Evolutionary conservation across 1,284 basidiomycete species (phyloP).

Genomic region (Earliella scabrosa): DNA sequence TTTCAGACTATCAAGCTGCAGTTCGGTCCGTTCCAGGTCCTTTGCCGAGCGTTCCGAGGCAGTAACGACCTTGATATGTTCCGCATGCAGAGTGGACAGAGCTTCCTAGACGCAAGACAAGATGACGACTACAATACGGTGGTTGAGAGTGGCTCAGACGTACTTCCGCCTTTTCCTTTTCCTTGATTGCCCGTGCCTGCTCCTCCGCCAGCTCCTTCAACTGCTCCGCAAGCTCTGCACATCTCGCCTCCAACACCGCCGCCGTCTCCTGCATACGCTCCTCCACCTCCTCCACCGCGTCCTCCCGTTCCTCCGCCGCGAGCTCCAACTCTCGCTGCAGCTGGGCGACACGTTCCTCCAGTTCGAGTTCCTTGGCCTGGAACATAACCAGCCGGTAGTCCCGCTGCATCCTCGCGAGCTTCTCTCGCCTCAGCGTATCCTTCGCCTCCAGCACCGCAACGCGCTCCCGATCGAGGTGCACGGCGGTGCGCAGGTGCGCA

Average conservation of each 20-base stretch:
- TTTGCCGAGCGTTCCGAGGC: constrained; percentile 48
- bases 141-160: constrained; percentile 15
- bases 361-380: constrained; percentile 60
- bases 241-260: constrained; percentile 40
- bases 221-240: constrained; percentile 36
- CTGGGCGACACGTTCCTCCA: constrained; percentile 45
- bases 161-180: constrained; percentile 33
- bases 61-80: constrained; percentile 50
- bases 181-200: constrained; percentile 49
- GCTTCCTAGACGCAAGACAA: constrained; percentile 33
- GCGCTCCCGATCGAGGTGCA: constrained; percentile 57
- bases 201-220: constrained; percentile 43
- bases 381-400: constrained; percentile 70
- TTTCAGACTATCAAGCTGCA: constrained; percentile 61
- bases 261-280: constrained; percentile 38
- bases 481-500: constrained; percentile 58
- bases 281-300: constrained; percentile 36
- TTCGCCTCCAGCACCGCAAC: constrained; percentile 52
- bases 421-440: constrained; percentile 56
- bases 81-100: constrained; percentile 33
- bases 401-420: constrained; percentile 56
- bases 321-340: constrained; percentile 47
- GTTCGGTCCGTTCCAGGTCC: constrained; percentile 57
- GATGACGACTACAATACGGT: neutral
- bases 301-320: constrained; percentile 46